Evolutionary conservation across 495 filamentous ascomycete species (phyloP).

Genomic region (Podospora anserina): DNA sequence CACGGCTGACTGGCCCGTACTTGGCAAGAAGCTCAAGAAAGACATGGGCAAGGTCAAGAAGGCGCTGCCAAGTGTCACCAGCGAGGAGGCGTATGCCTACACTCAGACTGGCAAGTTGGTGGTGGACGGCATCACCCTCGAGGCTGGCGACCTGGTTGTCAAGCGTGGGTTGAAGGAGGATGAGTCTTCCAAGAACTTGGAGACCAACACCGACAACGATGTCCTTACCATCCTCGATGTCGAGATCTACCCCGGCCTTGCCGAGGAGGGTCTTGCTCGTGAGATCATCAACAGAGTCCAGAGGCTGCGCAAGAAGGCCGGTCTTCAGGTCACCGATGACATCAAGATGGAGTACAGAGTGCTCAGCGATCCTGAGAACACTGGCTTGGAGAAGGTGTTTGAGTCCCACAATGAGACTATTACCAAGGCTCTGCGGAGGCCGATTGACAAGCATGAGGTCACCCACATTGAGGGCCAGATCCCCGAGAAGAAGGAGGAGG

Average conservation of each 20-base stretch:
- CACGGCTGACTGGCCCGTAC: conserved; percentile 83
- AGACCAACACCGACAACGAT: conserved; percentile 73
- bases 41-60: conserved; percentile 87
- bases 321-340: conserved; percentile 44
- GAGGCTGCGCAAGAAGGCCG: conserved; percentile 46
- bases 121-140: conserved; percentile 79
- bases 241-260: conserved; percentile 41
- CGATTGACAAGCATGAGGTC: conserved; percentile 68
- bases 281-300: conserved; percentile 48
- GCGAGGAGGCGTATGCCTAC: conserved; percentile 73
- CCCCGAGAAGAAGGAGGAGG: conserved; percentile 53
- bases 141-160: conserved; percentile 78
- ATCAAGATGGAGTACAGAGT: conserved; percentile 47
- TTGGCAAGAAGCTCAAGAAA: conserved; percentile 97
- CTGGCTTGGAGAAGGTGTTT: conserved; percentile 73
- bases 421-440: conserved; percentile 75
- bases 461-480: conserved; percentile 63
- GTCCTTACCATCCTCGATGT: conserved; percentile 45
- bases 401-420: conserved; percentile 63
- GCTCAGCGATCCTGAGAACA: conserved; percentile 65
- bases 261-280: conserved; percentile 44
- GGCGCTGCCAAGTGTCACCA: conserved; percentile 74
- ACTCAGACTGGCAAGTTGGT: conserved; percentile 64
- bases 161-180: conserved; percentile 72
- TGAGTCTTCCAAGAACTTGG: conserved; percentile 63